A percentile compares a stretch with the other conserved stretches of the same genome.
Conservation (phyloP, 768 basidiomycete genomes). For the Tulasnella sp. region DNA sequence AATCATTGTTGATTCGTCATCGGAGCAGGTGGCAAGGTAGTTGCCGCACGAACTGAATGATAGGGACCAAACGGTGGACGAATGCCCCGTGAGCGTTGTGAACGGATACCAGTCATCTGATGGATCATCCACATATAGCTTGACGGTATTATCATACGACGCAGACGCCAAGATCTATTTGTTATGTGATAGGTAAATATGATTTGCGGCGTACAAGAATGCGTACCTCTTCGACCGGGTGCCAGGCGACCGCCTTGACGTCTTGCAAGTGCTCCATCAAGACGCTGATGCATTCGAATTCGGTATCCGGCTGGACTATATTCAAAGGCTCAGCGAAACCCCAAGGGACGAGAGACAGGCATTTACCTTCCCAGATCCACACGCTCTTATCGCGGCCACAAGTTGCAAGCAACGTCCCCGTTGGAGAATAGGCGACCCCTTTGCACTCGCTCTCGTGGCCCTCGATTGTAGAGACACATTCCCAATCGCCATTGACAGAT, state of each 20-base stretch:
- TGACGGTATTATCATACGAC: constrained; percentile 94
- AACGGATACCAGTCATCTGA: constrained; percentile 91
- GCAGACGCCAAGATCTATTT: constrained; percentile 84
- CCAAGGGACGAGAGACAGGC: not conserved
- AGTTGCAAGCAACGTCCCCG: constrained; percentile 75
- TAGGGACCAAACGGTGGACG: constrained; percentile 84
- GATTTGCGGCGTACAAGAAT: constrained; percentile 1
- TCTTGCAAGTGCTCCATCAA: constrained; percentile 96
- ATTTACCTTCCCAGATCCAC: constrained; percentile 93
- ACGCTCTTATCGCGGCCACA: constrained; percentile 96
- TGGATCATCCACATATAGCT: constrained; percentile 85
- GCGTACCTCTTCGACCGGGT: constrained; percentile 83
- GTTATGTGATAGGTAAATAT: constrained; percentile 15
- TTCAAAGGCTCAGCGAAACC: not conserved
- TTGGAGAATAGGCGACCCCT: constrained; percentile 66
- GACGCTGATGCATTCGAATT: constrained; percentile 91
- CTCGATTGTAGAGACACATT: constrained; percentile 74
- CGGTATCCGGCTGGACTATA: constrained; percentile 75
- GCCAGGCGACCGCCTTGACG: constrained; percentile 91
- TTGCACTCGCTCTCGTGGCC: constrained; percentile 97
- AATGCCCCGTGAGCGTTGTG: constrained; percentile 64
- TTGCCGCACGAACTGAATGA: constrained; percentile 63
- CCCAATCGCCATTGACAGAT: constrained; percentile 79
- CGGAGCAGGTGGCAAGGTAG: constrained; percentile 53
- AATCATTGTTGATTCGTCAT: constrained; percentile 55